These are phyloP conservation scores for Parastagonospora avenae DNA, from an alignment of 2,329 filamentous ascomycete species.

Conservation along the genomic window DNA sequence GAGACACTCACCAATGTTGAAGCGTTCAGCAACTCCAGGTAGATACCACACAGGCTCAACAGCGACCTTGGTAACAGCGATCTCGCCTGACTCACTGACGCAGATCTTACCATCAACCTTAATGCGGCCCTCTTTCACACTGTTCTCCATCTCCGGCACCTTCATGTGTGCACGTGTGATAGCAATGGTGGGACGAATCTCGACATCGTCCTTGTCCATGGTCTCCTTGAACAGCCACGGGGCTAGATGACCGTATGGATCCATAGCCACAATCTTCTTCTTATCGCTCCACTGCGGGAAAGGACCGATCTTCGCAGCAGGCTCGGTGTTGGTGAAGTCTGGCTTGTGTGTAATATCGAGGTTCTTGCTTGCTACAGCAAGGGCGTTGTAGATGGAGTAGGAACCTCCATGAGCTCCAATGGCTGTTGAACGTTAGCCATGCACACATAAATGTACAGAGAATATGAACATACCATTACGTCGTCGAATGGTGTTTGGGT, in stretches of 20 bases:
- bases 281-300: slow-evolving; percentile 88
- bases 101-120: slow-evolving; percentile 86
- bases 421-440: slow-evolving; percentile 47
- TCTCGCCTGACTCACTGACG: slow-evolving; percentile 81
- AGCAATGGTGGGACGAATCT: slow-evolving; percentile 88
- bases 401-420: slow-evolving; percentile 82
- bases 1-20: slow-evolving; percentile 73
- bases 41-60: slow-evolving; percentile 80
- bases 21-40: slow-evolving; percentile 77
- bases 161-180: slow-evolving; percentile 95
- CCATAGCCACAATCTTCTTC: slow-evolving; percentile 97
- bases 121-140: slow-evolving; percentile 78
- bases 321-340: slow-evolving; percentile 84
- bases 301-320: slow-evolving; percentile 84
- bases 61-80: slow-evolving; percentile 94
- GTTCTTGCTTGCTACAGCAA: slow-evolving; percentile 90
- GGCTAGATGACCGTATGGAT: slow-evolving; percentile 86
- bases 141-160: slow-evolving; percentile 91
- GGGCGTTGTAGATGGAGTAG: slow-evolving; percentile 93
- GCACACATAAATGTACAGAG: background rate
- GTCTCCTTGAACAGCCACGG: slow-evolving; percentile 82
- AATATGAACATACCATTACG: slow-evolving; percentile 68
- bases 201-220: slow-evolving; percentile 78
- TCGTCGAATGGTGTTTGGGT: slow-evolving; percentile 74
- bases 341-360: slow-evolving; percentile 80